A percentile compares a stretch with the other conserved stretches of the same genome.
Evolutionary conservation across 495 filamentous ascomycete species (phyloP).

Genomic region (Aspergillus cavernicola): DNA sequence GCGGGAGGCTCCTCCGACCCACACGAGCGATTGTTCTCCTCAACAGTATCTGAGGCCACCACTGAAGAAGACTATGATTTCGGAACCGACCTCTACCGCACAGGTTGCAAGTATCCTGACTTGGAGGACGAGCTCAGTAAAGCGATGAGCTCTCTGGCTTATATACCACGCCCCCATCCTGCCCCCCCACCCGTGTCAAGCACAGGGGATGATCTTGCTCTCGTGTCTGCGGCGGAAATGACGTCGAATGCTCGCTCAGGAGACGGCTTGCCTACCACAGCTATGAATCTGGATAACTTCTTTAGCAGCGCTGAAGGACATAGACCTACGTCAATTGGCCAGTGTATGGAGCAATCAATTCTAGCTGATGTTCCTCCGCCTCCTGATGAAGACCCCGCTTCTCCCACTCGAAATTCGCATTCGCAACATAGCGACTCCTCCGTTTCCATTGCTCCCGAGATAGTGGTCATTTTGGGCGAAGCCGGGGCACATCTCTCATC

Average conservation of each 20-base stretch:
- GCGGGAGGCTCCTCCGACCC: constrained; percentile 9
- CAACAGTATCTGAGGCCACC: constrained; percentile 22
- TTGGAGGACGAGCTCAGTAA: not conserved
- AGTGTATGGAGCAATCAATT: not conserved
- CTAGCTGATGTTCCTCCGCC: too few relatives aligned
- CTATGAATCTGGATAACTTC: not conserved
- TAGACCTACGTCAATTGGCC: not conserved
- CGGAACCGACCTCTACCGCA: constrained; percentile 31
- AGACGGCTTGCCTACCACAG: not conserved
- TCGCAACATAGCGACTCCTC: not conserved
- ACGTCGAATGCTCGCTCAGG: not conserved
- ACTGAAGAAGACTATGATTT: constrained; percentile 35
- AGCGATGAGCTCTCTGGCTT: constrained; percentile 3
- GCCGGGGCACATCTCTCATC: not conserved
- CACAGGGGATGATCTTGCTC: not conserved
- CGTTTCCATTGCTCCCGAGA: not conserved
- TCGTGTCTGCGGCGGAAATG: not conserved
- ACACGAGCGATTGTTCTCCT: constrained; percentile 13
- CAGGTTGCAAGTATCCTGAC: constrained; percentile 16
- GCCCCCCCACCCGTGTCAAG: not conserved
- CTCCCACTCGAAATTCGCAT: not conserved
- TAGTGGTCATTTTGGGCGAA: not conserved
- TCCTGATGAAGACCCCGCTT: not conserved
- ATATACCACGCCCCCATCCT: not conserved
- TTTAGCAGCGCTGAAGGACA: not conserved